Evolutionary conservation across 768 basidiomycete genomes (phyloP), one percentile per base, ranked within the genome.

Genomic region (Psilocybe sp.): DNA sequence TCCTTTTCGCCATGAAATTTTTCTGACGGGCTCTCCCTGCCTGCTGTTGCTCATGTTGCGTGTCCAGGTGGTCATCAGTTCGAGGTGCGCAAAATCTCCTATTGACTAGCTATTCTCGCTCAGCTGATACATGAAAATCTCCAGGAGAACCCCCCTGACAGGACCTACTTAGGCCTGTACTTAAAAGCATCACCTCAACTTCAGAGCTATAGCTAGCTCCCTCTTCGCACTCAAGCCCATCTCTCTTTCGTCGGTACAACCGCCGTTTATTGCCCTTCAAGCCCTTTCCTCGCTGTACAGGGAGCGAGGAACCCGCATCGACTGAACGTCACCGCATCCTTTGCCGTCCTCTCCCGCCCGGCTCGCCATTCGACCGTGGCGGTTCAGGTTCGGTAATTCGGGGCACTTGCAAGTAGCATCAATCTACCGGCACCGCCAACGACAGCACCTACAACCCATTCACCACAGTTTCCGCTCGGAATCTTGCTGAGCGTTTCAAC

Each of bases 61-160:
- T 37, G 23, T 28, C 42, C 47, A 89, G 88, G 87, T 87, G 85
- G 86, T 81, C 83, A 67, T 84, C 83, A 53, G 79, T 89, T 64
- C 75, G 87, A 79, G 87, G 88, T 86, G 47, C 49, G 80, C 70
- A 47, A 28, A 47, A 56, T 53, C 52, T 51, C 38, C 36, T 19
- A 16, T 36, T 42, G 23, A 28, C 23, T 28, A 28, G 23, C 23
- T 28, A 28, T 28, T 28, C 23, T 28, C 23, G 23, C 23, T 28
- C 23, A 7, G 23, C 23, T 28, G 23, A 28, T 28, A n/a, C n/a
- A 28, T 28, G 23, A 28, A 28, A 28, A 28, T 28, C 23, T 57
- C 41, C 56, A 90, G 87, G 87, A 63, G 85, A 89, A 82, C 89
- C 88, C 71, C 87, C 88, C 72, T 89, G 75, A 85, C 79, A 80